phyloP scores from a whole-genome alignment of 805 yeast species.

The Jamesozyma rosinii region DNA sequence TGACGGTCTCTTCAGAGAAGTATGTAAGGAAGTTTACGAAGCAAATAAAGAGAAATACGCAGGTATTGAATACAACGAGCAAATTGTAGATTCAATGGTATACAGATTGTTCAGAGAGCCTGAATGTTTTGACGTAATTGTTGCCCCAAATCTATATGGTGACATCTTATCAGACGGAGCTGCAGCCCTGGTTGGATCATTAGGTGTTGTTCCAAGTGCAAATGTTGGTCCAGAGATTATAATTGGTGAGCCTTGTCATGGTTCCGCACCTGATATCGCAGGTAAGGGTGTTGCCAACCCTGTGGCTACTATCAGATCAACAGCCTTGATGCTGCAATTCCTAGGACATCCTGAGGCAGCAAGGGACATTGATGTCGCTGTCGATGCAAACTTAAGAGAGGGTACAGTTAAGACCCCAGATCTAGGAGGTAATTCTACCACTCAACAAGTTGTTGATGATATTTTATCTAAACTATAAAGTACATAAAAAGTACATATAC shows the following conservation, averaged over 20 bases:
- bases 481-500: not conserved
- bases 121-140: slow-evolving; percentile 92
- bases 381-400: slow-evolving; percentile 82
- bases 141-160: slow-evolving; percentile 97
- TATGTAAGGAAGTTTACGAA: slow-evolving; percentile 39
- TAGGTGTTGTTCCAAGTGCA: slow-evolving; percentile 97
- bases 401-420: slow-evolving; percentile 79
- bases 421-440: slow-evolving; percentile 81
- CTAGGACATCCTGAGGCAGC: slow-evolving; percentile 88
- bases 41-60: slow-evolving; percentile 49
- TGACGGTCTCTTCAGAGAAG: slow-evolving; percentile 94
- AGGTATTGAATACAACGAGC: slow-evolving; percentile 71
- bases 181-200: slow-evolving; percentile 93
- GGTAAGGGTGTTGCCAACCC: slow-evolving; percentile 94
- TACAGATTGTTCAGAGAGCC: slow-evolving; percentile 99
- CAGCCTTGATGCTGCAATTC: slow-evolving; percentile 95
- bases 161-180: slow-evolving; percentile 97
- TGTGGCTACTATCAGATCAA: slow-evolving; percentile 93
- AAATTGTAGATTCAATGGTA: slow-evolving; percentile 98
- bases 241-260: slow-evolving; percentile 98
- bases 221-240: slow-evolving; percentile 95
- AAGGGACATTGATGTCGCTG: slow-evolving; percentile 85
- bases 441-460: slow-evolving; percentile 81
- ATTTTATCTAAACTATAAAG: slow-evolving; percentile 37
- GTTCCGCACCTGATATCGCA: slow-evolving; percentile 97